Base-by-base conservation (phyloP, 495 filamentous ascomycete species). In the Halenospora varia region DNA sequence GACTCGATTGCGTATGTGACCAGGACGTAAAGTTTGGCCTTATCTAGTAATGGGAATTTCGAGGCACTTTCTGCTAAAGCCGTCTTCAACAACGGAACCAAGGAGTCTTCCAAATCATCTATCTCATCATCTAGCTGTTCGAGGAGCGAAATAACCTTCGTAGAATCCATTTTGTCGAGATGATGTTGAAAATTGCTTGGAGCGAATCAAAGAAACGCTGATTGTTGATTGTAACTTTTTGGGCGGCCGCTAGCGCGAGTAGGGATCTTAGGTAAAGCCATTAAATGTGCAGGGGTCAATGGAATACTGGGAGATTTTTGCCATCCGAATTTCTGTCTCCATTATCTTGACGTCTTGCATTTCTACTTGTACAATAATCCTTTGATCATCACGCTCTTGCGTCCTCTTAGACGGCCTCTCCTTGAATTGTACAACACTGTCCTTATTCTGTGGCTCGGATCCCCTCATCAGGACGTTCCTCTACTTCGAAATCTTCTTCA, bases 1-100 rank as follows among this genome's bases (percentile, higher is more conserved):
- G 90, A 95, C 61, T 97, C 92, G 50, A 98, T 83, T 0, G 92
- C 82, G 68, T 97, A 97, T 0, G 90, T 86, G 46, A 83, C 74
- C 25, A 94, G 70, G 17, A 95, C 86, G 65, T 94, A 89, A 55
- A 96, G 83, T 73, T 96, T 95, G 18, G 94, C 93, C 70, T 89
- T 94, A 76, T 98, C 94, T 55, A 97, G 75, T 10, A 98, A 77
- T 1, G 95, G 92, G 26, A 98, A 75, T 69, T 90, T 94, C 55
- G 80, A 83, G 4, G 90, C 82, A 9, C 80, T 76, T 49, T 88
- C 83, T 20, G 82, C 73, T 22, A 97, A 65, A 19, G 85, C 75
- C 25, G 70, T 73, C 18, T 78, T 76, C 25, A 96, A 69, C 13
- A 92, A 61, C 10, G 92, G 90, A 25, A 79, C 66, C 23, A 97